Base-by-base conservation (phyloP, 2,329 filamentous ascomycete species). In the Alternaria longipes region DNA sequence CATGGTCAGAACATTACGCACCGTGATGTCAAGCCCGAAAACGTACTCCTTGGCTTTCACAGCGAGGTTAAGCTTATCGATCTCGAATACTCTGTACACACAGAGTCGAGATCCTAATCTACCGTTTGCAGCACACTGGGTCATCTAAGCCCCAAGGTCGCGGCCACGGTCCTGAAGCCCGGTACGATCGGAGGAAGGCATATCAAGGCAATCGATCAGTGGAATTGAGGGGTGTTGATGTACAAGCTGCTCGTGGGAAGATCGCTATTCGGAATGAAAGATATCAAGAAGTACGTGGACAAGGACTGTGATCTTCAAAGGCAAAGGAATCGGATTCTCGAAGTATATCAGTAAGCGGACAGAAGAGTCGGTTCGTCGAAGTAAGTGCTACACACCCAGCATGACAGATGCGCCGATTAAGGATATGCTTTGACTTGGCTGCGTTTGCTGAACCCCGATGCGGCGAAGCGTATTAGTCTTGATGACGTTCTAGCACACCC, bases 61-160 rank as follows among this genome's bases (percentile, higher is more conserved):
- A 93, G 92, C 63, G 94, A 98, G 84, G 93, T 97, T 82, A 97
- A 97, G 81, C 93, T 97, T 73, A 95, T 92, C 7, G 94, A 97
- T 80, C 97, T 97, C 74, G 94, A 94, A 56, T 97, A 93, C 93
- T 95, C 91, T 79, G 94, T 97, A 6, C 94, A 97, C 80, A 94
- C 94, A 5, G 93, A 93, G 20, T 97, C 94, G 79, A 94, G 93
- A 80, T 84, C 93, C 65, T 86, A 94, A 63, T 90, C 93, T 71
- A 97, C 94, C 44, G 92, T 97, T 86, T 97, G 94, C 78, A 94
- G 94, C 59, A 97, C 94, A 16, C 86, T 97, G 32, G 94, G 97
- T 80, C 97, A 97, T 79, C 85, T 97, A 11, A 93, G 94, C 5
- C 94, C 94, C 1, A 94, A 97, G 86, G 97, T 97, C 92, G 87